Evolutionary conservation across 2,329 filamentous ascomycete genomes (phyloP), one percentile per base, ranked within the genome.

Genomic region (Venturia asperata): DNA sequence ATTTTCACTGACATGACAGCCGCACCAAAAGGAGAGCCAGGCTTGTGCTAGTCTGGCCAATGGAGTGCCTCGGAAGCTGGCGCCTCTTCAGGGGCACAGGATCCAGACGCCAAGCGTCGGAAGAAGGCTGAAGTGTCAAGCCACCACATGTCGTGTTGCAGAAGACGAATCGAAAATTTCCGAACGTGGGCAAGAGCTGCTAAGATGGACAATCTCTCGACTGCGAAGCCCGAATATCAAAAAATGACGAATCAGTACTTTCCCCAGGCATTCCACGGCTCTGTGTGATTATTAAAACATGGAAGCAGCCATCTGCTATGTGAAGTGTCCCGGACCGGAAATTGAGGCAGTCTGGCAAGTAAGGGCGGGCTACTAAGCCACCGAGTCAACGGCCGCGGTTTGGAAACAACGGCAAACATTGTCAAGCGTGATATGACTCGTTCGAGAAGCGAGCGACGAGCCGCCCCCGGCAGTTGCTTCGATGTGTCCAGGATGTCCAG

Each of bases 1-100:
- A 58, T 37, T 58, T 58, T 30, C 52, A 58, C 37, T 58, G 30
- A n/a, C 27, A 58, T 58, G 52, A 58, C 17, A 21, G 52, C 30
- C 9, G 52, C 19, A 37, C n/a, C 27, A 27, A 58, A 58, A 58
- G 27, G 52, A 15, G 39, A 11, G 52, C 27, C 30, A 58, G 15
- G 19, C 15, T 9, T 37, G 9, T 3, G n/a, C 52, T 58, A 34
- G 52, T 27, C 30, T n/a, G 30, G 19, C 52, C 52, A 58, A 34
- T 58, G 30, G 24, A 37, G 4, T 58, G 24, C 9, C 30, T 19
- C n/a, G 52, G 30, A 13, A 37, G 52, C 13, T 13, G 30, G 52
- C n/a, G 52, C 52, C 11, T 58, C 5, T 58, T 58, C 52, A 58
- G 52, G 52, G 52, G 27, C 27, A 9, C 1, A 19, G 30, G 37